Evolutionary conservation across 176 grass and related monocot species (phyloP), one percentile per base, ranked within the genome.

Genomic region (Rhynchospora tenuis): DNA sequence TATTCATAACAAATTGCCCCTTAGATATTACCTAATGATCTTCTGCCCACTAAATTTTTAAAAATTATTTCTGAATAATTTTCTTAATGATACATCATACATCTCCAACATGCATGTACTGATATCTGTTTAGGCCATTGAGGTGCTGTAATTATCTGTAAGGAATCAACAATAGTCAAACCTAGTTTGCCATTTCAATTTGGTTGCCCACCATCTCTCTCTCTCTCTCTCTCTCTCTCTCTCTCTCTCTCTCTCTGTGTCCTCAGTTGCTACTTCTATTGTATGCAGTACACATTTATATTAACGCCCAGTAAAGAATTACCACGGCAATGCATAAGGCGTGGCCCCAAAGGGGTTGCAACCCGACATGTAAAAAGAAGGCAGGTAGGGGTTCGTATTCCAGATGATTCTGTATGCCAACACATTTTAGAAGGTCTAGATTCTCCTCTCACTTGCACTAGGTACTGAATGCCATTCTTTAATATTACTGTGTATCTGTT

Each of bases 271-370:
- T 74, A 51, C 46, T 5, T 46, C 38, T 29, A 88, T 88, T 61
- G 59, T 73, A 7, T 85, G 67, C 87, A 95, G 96, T 99, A 95
- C 89, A 95, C 96, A 29, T 95, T 99, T 93, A 95, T 98, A 90
- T 83, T 98, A 86, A 87, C 88, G 64, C 91, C 95, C 29, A 87
- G 55, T 55, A 98, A 98, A 81, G 81, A 98, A 85, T 86, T 98
- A 61, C 95, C 95, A 58, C 92, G 94, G 65, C 92, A 95, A 76
- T 95, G 86, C 29, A 89, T 93, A 89, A 95, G 86, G 80, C 85
- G 87, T 87, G 89, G 96, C 50, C 82, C 88, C 1, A 82, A 82
- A 19, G 59, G 59, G 46, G 20, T 28, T 47, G 80, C 92, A 64
- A 88, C 86, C 84, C 92, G 89, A 72, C 90, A 91, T 78, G 93